phyloP scores from a whole-genome alignment of 2,329 filamentous ascomycete species.

The Colletotrichum acutatum region DNA sequence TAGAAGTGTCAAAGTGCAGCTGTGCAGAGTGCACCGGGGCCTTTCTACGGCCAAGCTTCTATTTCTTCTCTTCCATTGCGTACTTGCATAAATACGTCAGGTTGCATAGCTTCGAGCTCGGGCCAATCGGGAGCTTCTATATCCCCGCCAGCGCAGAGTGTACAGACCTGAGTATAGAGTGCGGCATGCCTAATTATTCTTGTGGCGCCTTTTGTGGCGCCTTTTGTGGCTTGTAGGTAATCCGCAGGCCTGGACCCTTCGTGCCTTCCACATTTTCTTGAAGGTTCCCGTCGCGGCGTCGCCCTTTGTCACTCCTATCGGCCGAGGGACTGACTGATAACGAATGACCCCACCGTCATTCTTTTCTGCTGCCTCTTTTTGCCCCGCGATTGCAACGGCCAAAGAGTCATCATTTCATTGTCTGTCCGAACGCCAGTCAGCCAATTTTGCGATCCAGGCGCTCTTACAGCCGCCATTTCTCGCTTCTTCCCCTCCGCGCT shows the following conservation, averaged over 20 bases:
- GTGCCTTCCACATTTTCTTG: background rate
- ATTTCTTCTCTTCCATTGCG: background rate
- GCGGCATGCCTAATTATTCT: background rate
- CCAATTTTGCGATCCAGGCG: slow-evolving; percentile 7
- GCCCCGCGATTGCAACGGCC: slow-evolving; percentile 34
- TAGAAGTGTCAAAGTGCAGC: slow-evolving; percentile 30
- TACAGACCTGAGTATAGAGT: background rate
- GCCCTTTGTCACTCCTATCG: slow-evolving; percentile 5
- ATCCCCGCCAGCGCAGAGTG: background rate
- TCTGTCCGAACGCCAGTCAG: slow-evolving; percentile 12
- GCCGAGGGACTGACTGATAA: background rate
- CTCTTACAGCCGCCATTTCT: background rate
- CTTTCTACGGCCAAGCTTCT: slow-evolving; percentile 2
- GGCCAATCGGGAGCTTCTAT: slow-evolving; percentile 20
- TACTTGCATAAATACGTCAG: slow-evolving; percentile 33
- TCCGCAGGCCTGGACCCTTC: slow-evolving; percentile 5
- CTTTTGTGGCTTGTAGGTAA: background rate
- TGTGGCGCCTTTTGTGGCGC: slow-evolving; percentile 28
- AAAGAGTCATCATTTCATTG: slow-evolving; percentile 33
- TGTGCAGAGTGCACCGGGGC: background rate
- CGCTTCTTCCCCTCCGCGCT: background rate
- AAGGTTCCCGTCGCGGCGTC: background rate
- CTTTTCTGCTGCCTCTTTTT: background rate
- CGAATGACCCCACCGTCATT: background rate
- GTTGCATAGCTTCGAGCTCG: slow-evolving; percentile 22